These are phyloP conservation scores for Thielaviopsis populi DNA, from an alignment of 2,329 filamentous ascomycete genomes.

Conservation along the genomic window DNA sequence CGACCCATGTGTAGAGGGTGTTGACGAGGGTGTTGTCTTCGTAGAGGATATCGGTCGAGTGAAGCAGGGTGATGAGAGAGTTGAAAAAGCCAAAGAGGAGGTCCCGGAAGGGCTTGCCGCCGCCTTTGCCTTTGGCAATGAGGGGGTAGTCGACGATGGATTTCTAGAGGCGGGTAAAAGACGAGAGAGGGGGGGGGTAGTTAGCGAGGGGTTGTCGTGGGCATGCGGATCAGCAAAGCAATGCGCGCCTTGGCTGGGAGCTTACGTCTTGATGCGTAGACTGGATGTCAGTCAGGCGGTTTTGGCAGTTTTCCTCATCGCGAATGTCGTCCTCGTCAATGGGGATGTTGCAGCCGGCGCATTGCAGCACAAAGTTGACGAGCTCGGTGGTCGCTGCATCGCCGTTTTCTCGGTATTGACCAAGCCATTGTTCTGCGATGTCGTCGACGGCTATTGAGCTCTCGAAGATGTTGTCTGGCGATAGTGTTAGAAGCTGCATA, in stretches of 20 bases:
- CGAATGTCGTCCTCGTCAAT: conserved; percentile 72
- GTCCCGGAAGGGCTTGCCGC: conserved; percentile 61
- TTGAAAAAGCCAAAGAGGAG: conserved; percentile 66
- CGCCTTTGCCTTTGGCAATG: conserved; percentile 58
- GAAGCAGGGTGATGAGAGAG: conserved; percentile 59
- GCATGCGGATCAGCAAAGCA: conserved; percentile 3
- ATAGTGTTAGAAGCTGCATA: background rate
- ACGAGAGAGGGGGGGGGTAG: background rate
- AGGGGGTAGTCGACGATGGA: conserved; percentile 76
- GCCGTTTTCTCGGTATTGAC: conserved; percentile 40
- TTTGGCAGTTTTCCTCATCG: conserved; percentile 74
- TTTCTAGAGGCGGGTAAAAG: conserved; percentile 38
- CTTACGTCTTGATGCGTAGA: conserved; percentile 67
- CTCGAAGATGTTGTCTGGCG: conserved; percentile 46
- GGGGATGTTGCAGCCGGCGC: conserved; percentile 66
- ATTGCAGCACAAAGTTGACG: conserved; percentile 51
- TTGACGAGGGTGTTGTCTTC: conserved; percentile 64
- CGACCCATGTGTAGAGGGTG: conserved; percentile 79
- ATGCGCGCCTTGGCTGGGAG: conserved; percentile 11
- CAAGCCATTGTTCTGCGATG: conserved; percentile 46
- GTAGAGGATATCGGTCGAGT: conserved; percentile 71
- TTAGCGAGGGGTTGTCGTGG: background rate
- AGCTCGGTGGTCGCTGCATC: conserved; percentile 43
- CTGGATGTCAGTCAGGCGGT: conserved; percentile 69
- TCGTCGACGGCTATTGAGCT: conserved; percentile 41